Conservation (phyloP, 192 early-diverging fungal genomes). For the Backusella psychrophila region DNA sequence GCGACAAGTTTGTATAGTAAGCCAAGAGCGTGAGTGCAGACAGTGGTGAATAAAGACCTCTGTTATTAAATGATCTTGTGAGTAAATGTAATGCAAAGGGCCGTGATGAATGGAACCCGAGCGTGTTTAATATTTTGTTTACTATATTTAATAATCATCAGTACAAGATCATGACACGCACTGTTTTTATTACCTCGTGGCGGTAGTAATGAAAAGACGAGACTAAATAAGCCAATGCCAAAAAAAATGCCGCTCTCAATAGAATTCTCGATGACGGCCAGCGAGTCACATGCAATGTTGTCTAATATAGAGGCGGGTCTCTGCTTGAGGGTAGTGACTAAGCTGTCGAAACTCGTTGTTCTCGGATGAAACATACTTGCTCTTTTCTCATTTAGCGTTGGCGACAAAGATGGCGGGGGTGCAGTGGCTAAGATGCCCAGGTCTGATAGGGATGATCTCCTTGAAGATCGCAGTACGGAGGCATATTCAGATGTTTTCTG, state of each 20-base stretch:
- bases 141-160: constrained; percentile 11
- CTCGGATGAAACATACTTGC: constrained; percentile 10
- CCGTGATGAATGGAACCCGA: constrained; percentile 32
- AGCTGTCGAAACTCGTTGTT: background rate
- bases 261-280: background rate
- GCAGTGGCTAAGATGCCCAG: background rate
- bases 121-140: constrained; percentile 24
- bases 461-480: background rate
- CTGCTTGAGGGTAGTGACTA: background rate
- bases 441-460: background rate
- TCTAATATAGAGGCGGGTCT: constrained; percentile 5
- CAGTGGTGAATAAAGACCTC: constrained; percentile 26
- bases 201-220: constrained; percentile 35
- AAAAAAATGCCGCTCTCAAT: constrained; percentile 34
- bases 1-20: constrained; percentile 31
- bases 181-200: constrained; percentile 18
- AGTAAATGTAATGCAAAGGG: constrained; percentile 34
- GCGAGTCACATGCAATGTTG: background rate
- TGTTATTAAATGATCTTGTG: constrained; percentile 13
- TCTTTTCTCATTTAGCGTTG: constrained; percentile 1
- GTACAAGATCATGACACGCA: background rate
- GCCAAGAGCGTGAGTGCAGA: constrained; percentile 24
- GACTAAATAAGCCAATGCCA: constrained; percentile 31
- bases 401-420: background rate
- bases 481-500: constrained; percentile 28